phyloP scores from a whole-genome alignment of 139 green algal genomes.

The Chlorella ohadii region DNA sequence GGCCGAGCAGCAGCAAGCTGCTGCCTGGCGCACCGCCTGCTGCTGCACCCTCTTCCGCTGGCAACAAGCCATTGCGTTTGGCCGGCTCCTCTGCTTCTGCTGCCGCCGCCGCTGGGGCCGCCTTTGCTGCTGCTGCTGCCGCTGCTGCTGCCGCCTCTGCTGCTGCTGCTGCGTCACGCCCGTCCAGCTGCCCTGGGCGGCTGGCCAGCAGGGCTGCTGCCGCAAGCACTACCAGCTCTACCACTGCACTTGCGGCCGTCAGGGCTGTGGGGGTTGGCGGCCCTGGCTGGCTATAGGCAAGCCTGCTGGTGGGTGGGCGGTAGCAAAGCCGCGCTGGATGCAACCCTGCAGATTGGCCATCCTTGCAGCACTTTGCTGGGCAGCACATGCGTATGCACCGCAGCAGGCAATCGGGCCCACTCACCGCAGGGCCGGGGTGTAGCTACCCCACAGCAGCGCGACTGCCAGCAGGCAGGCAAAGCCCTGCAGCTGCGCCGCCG shows the following conservation, averaged over 20 bases:
- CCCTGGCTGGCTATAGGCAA: slow-evolving; percentile 22
- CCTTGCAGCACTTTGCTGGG: too few relatives aligned
- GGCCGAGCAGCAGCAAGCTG: not conserved
- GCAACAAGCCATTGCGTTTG: not conserved
- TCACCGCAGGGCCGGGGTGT: slow-evolving; percentile 30
- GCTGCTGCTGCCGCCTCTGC: not conserved
- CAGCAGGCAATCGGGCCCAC: not conserved
- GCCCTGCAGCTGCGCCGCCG: not conserved
- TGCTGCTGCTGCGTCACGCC: not conserved
- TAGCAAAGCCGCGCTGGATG: too few relatives aligned
- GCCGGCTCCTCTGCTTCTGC: not conserved
- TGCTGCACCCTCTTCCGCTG: not conserved
- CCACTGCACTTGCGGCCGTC: not conserved
- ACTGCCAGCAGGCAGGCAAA: slow-evolving; percentile 30
- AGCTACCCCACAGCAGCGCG: slow-evolving; percentile 36
- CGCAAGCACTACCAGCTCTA: slow-evolving; percentile 7
- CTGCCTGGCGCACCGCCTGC: not conserved
- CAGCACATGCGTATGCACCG: too few relatives aligned
- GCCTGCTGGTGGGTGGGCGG: not conserved
- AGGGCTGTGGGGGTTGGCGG: slow-evolving; percentile 7
- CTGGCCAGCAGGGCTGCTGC: not conserved
- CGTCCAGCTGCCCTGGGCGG: not conserved
- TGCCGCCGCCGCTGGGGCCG: not conserved
- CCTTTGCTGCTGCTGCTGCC: not conserved
- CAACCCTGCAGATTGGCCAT: too few relatives aligned